Conservation (phyloP, 352 stramenopile genomes). For the Chloridella minuta region DNA sequence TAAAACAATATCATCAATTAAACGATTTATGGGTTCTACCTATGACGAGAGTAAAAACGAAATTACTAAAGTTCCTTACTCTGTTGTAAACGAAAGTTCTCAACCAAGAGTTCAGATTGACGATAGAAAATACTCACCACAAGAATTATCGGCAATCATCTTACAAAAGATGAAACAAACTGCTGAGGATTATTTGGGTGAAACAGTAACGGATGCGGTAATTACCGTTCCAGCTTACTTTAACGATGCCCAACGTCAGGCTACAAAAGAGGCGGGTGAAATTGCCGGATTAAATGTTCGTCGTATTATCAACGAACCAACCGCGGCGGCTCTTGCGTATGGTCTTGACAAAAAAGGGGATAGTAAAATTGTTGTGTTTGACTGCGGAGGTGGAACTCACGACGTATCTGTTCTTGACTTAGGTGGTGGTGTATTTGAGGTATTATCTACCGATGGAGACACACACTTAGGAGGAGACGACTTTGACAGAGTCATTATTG, state of each 20-base stretch:
- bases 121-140: slow-evolving; percentile 58
- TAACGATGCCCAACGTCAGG: slow-evolving; percentile 96
- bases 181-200: slow-evolving; percentile 81
- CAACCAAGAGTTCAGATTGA: slow-evolving; percentile 63
- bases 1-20: slow-evolving; percentile 98
- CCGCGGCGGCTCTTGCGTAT: slow-evolving; percentile 61
- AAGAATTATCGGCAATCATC: slow-evolving; percentile 98
- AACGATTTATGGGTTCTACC: slow-evolving; percentile 86
- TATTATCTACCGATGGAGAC: slow-evolving; percentile 90
- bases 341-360: slow-evolving; percentile 56
- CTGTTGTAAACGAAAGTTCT: slow-evolving; percentile 59
- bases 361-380: slow-evolving; percentile 58
- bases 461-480: slow-evolving; percentile 96
- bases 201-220: slow-evolving; percentile 31
- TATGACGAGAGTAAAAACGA: slow-evolving; percentile 23
- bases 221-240: slow-evolving; percentile 80
- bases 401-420: slow-evolving; percentile 96
- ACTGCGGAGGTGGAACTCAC: slow-evolving; percentile 61
- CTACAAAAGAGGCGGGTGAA: slow-evolving; percentile 90
- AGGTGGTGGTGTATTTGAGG: slow-evolving; percentile 93
- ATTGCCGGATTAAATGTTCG: slow-evolving; percentile 85
- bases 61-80: slow-evolving; percentile 48
- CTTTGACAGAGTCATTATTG: slow-evolving; percentile 94
- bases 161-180: slow-evolving; percentile 96
- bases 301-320: slow-evolving; percentile 99